Evolutionary conservation across 2,329 filamentous ascomycete genomes (phyloP), one percentile per base, ranked within the genome.

Genomic region (Cercospora sp.): DNA sequence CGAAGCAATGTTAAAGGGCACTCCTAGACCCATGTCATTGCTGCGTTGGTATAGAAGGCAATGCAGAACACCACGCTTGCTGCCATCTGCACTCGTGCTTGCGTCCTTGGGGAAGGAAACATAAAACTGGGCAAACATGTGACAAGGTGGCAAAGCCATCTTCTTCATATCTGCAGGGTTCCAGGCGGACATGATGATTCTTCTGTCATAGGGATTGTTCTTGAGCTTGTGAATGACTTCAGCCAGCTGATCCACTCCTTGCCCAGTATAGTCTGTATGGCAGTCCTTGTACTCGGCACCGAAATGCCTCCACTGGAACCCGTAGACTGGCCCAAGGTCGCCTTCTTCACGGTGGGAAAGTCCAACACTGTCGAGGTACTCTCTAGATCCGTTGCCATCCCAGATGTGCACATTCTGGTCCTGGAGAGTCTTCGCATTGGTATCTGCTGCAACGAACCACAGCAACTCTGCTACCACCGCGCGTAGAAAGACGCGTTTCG

Each of bases 221-320:
- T 87, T 90, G 64, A 99, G 83, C 80, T 97, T 97, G 76, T 91
- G 83, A 39, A 99, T 88, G n/a, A 98, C 89, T 68, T 96, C 91
- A 16, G 91, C 91, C 42, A 99, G 85, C 83, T 99, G 95, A 78
- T 99, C 95, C 16, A 97, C 92, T 18, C 95, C 95, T 78, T 96
- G 85, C 0, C 92, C 93, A 0, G 88, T 85, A 80, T 99, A 99
- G 78, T 98, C 93, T 0, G 91, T 86, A 72, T 89, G 84, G 13
- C 90, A 86, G 76, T 94, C 91, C 18, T 89, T 83, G 79, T 99
- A 99, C 69, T 93, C 89, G 4, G 95, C 95, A 61, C 95, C 95
- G 76, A 99, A 99, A 81, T 98, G 94, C 3, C 95, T 91, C 95
- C 95, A 99, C 81, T 99, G 95, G 82, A 99, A 99, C 1, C 95